Percentiles rank a stretch among this genome's conserved stretches.
phyloP scores from a whole-genome alignment of 768 basidiomycete species.

The Tephrocybe rancida region DNA sequence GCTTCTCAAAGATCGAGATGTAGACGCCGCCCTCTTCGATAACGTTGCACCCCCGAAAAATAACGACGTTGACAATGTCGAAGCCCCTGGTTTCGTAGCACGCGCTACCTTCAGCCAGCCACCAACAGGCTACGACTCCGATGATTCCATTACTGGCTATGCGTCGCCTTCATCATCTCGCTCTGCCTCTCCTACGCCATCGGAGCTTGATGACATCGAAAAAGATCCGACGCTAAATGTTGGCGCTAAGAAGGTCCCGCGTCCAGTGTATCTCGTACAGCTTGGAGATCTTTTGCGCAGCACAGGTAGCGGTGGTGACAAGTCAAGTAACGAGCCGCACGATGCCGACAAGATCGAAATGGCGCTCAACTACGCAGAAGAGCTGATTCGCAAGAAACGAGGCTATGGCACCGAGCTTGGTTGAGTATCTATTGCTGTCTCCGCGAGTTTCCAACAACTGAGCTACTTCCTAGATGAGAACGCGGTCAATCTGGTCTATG shows the following conservation, averaged over 20 bases:
- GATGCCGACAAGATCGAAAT: slow-evolving; percentile 81
- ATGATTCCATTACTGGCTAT: slow-evolving; percentile 86
- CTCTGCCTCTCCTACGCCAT: slow-evolving; percentile 78
- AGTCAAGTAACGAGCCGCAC: slow-evolving; percentile 56
- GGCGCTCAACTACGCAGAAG: slow-evolving; percentile 79
- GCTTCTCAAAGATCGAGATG: slow-evolving; percentile 52
- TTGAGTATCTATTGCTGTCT: slow-evolving; percentile 35
- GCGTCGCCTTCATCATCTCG: slow-evolving; percentile 66
- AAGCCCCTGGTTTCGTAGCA: neutral
- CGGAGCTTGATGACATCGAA: slow-evolving; percentile 81
- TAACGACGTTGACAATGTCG: neutral
- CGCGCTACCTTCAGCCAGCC: slow-evolving; percentile 23
- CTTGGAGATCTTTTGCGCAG: slow-evolving; percentile 76
- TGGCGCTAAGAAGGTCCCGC: slow-evolving; percentile 66
- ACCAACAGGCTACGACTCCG: slow-evolving; percentile 63
- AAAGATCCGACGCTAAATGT: slow-evolving; percentile 82
- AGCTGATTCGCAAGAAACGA: slow-evolving; percentile 80
- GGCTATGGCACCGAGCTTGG: slow-evolving; percentile 89
- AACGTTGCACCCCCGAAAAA: slow-evolving; percentile 1
- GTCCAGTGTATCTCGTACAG: slow-evolving; percentile 90
- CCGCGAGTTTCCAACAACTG: neutral
- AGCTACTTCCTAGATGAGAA: slow-evolving; percentile 71
- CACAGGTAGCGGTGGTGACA: slow-evolving; percentile 48
- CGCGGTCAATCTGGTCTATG: slow-evolving; percentile 77
- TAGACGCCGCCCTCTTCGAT: slow-evolving; percentile 43